Evolutionary conservation across 1,139 yeast species (phyloP).

Genomic region (Candida smagusa): DNA sequence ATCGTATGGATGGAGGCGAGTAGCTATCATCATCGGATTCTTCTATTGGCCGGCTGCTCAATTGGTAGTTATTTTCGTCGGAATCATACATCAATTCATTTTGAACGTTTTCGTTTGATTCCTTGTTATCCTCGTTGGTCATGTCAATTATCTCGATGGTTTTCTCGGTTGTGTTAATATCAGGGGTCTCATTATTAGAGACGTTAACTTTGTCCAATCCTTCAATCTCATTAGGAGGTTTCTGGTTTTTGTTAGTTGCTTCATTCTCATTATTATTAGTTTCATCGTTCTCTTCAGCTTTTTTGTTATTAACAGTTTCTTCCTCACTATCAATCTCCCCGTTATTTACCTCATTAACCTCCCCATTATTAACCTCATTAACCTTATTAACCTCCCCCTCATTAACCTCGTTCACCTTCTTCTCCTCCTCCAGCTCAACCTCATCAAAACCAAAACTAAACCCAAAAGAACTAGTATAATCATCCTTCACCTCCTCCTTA

Average conservation of each 20-base stretch:
- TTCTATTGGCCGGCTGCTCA: not conserved
- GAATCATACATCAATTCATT: too few species aligned
- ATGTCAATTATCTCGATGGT: too few species aligned
- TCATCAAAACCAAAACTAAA: slow-evolving; percentile 8
- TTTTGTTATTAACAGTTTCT: not conserved
- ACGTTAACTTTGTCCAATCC: too few species aligned
- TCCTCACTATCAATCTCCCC: not conserved
- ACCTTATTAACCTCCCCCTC: not conserved
- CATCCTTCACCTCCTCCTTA: slow-evolving; percentile 3
- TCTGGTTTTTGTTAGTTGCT: too few species aligned
- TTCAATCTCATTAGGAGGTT: too few species aligned
- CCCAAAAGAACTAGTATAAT: slow-evolving; percentile 3
- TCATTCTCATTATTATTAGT: not conserved
- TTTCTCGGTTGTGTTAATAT: not conserved
- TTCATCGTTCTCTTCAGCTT: not conserved
- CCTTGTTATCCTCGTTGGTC: too few species aligned
- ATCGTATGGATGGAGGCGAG: not conserved
- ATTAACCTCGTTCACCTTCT: not conserved
- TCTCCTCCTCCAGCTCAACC: slow-evolving; percentile 1
- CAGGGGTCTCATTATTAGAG: not conserved
- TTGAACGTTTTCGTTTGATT: too few species aligned
- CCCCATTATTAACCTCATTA: too few species aligned
- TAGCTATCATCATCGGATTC: slow-evolving; percentile 4
- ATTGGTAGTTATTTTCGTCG: not conserved
- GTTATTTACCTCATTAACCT: not conserved